Evolutionary conservation across 2,329 filamentous ascomycete genomes (phyloP), one percentile per base, ranked within the genome.

Genomic region (Phyllachora maydis): DNA sequence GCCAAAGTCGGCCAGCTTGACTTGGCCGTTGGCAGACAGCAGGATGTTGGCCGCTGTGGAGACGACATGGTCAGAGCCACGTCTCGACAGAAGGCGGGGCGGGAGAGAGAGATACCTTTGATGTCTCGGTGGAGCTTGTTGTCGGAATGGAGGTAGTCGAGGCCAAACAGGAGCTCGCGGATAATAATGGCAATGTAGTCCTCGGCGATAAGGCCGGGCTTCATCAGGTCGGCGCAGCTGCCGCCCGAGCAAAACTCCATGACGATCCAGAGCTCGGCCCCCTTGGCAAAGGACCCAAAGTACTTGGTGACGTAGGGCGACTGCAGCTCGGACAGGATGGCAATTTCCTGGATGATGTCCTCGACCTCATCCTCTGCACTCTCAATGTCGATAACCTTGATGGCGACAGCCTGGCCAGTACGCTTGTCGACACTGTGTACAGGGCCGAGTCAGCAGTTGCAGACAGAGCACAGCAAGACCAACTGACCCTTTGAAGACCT

Each of bases 191-290:
- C 81, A 39, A 98, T 95, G 46, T 95, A 93, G 35, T 92, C 82
- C 50, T 98, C 88, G 11, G 73, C 68, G 30, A 98, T 85, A 19
- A 73, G 52, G 13, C 88, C 88, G 0, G 88, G 82, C 52, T 91
- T 91, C 73, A 98, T 77, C 30, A 98, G 55, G 44, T 95, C 88
- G 22, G 79, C 82, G 42, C 88, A 95, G 50, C 85, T 95, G 4
- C 88, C 88, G 12, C 88, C 88, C 2, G 85, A 83, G 49, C 88
- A 98, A 41, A 88, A 98, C 49, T 98, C 88, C 88, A 98, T 98
- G 46, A 95, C 82, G 37, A 98, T 98, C 88, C 88, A 98, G 39
- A 98, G 54, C 52, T 95, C 79, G 3, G 83, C 88, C 13, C 85
- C 88, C 42, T 92, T 92, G 36, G 92, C 69, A 42, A 88, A 95